These are phyloP conservation scores for Solanum ahanhuiri DNA, from an alignment of 257 asterid species.

Conservation along the genomic window DNA sequence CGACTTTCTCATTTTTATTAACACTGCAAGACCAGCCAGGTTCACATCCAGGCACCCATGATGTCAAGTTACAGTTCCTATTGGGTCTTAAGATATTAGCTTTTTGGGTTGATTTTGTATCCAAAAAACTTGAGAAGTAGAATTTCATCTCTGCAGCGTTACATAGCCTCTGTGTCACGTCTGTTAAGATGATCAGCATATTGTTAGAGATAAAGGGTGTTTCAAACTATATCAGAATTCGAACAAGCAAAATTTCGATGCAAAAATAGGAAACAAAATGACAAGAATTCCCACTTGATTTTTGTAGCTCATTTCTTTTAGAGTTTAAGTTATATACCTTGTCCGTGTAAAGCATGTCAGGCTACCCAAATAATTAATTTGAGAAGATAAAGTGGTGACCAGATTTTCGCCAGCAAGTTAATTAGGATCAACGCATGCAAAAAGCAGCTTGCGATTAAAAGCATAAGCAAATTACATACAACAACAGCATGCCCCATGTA, in stretches of 20 bases:
- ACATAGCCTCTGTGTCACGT: conserved; percentile 72
- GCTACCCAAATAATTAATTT: neutral
- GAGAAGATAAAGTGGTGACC: neutral
- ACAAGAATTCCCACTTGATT: neutral
- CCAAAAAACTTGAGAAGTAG: conserved; percentile 71
- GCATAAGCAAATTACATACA: neutral
- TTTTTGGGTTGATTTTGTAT: conserved; percentile 32
- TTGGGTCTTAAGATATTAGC: conserved; percentile 71
- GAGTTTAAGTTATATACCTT: neutral
- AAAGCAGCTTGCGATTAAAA: neutral
- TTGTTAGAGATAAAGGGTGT: conserved; percentile 6
- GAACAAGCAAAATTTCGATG: neutral
- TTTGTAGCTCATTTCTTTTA: neutral
- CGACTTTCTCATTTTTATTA: conserved; percentile 40
- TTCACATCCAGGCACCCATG: conserved; percentile 93
- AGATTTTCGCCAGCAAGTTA: neutral
- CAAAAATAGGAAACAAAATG: neutral
- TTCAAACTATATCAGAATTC: neutral
- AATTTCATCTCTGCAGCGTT: conserved; percentile 95
- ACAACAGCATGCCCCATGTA: neutral
- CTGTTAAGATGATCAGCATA: conserved; percentile 40
- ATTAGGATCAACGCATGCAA: neutral
- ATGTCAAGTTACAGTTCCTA: conserved; percentile 72
- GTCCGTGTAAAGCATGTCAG: neutral
- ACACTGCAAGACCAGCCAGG: conserved; percentile 93